Conservation (phyloP, 1,284 basidiomycete genomes). For the Trametes hirsuta region DNA sequence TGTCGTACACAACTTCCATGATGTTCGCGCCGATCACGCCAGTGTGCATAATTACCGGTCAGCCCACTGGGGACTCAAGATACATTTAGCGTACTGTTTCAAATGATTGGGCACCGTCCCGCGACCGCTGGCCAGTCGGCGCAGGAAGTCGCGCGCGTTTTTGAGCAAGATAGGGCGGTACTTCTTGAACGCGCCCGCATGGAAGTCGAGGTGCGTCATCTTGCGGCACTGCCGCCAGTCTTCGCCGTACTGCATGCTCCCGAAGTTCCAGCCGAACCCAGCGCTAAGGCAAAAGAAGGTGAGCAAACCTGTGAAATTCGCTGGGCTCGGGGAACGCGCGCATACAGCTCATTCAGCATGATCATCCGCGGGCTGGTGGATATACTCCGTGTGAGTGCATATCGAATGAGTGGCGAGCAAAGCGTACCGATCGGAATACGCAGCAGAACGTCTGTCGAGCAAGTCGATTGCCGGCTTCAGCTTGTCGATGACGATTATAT, state of each 20-base stretch:
- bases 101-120: conserved; percentile 23
- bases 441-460: conserved; percentile 24
- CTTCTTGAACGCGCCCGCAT: conserved; percentile 12
- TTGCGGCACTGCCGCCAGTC: conserved; percentile 44
- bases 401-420: background rate
- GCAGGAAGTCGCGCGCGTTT: conserved; percentile 38
- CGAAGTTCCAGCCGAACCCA: conserved; percentile 41
- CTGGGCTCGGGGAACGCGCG: background rate
- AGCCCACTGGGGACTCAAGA: conserved; percentile 3
- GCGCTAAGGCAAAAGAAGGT: conserved; percentile 32
- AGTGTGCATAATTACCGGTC: background rate
- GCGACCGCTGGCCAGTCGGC: conserved; percentile 30
- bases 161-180: conserved; percentile 18
- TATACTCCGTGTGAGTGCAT: conserved; percentile 11
- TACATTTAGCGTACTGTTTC: conserved; percentile 17
- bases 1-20: conserved; percentile 31
- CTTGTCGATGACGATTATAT: conserved; percentile 45
- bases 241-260: conserved; percentile 42
- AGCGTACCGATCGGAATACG: conserved; percentile 26
- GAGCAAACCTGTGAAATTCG: background rate
- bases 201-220: conserved; percentile 35
- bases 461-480: conserved; percentile 33
- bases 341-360: conserved; percentile 40
- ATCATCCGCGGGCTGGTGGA: conserved; percentile 39
- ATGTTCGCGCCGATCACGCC: conserved; percentile 30